Percentiles rank a stretch among this genome's conserved stretches.
These are phyloP conservation scores for Lactuca saligna DNA, from an alignment of 129 eudicot species.

Conservation along the genomic window DNA sequence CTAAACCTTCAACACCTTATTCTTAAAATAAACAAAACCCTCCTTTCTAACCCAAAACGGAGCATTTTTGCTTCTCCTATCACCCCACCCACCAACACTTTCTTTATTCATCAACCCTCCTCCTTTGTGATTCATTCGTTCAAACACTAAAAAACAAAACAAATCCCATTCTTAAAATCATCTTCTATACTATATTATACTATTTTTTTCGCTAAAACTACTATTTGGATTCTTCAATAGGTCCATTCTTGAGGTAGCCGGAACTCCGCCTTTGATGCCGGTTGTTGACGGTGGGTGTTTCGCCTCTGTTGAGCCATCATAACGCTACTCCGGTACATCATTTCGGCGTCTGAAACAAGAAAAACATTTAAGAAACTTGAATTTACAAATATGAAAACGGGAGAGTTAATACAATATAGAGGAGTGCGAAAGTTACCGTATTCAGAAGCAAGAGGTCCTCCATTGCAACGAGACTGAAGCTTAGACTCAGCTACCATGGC, in stretches of 20 bases:
- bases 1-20: neutral
- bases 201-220: neutral
- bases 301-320: constrained; percentile 40
- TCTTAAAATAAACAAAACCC: constrained; percentile 3
- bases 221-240: constrained; percentile 37
- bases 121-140: constrained; percentile 13
- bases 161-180: constrained; percentile 5
- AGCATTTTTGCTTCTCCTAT: constrained; percentile 17
- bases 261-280: constrained; percentile 35
- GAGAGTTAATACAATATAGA: neutral
- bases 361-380: neutral
- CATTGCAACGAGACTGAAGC: constrained; percentile 30
- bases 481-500: constrained; percentile 40
- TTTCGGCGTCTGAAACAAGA: constrained; percentile 30
- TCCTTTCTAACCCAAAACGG: constrained; percentile 42
- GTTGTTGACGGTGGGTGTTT: constrained; percentile 29
- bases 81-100: constrained; percentile 15
- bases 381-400: neutral
- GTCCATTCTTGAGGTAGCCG: constrained; percentile 92
- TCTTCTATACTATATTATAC: constrained; percentile 18
- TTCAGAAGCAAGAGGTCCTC: constrained; percentile 20
- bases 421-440: constrained; percentile 36
- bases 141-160: constrained; percentile 32
- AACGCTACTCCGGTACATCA: constrained; percentile 35
- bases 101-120: constrained; percentile 9